Conservation (phyloP, 2,329 filamentous ascomycete species). For the Neopestalotiopsis clavispora region DNA sequence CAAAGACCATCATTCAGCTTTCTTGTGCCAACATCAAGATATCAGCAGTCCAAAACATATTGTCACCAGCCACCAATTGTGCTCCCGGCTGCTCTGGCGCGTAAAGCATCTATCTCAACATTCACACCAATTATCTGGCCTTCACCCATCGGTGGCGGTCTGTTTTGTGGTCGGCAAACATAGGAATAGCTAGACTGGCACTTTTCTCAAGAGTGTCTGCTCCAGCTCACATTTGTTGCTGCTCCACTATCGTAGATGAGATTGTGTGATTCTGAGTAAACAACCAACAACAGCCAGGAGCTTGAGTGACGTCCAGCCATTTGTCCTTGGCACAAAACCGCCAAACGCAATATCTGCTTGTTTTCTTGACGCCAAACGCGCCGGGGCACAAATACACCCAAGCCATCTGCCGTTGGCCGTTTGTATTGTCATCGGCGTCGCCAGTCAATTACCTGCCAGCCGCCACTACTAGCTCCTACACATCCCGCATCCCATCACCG, state of each 20-base stretch:
- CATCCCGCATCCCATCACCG: background rate
- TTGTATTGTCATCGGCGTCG: background rate
- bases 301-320: background rate
- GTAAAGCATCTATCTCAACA: too few species aligned
- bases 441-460: background rate
- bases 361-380: background rate
- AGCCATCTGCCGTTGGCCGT: background rate
- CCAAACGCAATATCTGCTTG: background rate
- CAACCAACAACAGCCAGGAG: slow-evolving; percentile 6
- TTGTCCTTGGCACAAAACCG: background rate
- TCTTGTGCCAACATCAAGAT: background rate
- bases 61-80: too few species aligned
- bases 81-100: too few species aligned
- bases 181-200: slow-evolving; percentile 18
- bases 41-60: background rate
- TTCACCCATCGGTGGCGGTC: background rate
- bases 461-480: background rate
- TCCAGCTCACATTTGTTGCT: slow-evolving; percentile 5
- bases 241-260: slow-evolving; percentile 17
- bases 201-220: slow-evolving; percentile 8
- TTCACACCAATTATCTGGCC: background rate
- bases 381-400: background rate
- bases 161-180: slow-evolving; percentile 5
- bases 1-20: slow-evolving; percentile 1
- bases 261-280: slow-evolving; percentile 16